Conservation (phyloP, 345 rosid genomes). For the Cardamine occulta region DNA sequence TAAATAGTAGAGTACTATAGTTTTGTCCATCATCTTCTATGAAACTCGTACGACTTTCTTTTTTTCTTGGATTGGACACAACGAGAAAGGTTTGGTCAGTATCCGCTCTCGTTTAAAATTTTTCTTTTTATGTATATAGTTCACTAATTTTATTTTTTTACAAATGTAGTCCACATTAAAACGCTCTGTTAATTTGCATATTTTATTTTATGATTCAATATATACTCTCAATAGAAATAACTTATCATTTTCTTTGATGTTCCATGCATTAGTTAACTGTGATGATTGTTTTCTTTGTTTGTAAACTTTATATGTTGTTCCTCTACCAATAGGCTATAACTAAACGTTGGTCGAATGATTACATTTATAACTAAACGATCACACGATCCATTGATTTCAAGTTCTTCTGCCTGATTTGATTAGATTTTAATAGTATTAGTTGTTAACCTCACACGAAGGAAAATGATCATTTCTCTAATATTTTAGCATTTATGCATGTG, state of each 20-base stretch:
- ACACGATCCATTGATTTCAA: not conserved
- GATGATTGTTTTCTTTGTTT: not conserved
- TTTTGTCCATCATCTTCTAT: slow-evolving; percentile 30
- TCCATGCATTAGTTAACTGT: not conserved
- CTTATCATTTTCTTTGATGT: not conserved
- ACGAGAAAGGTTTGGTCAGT: slow-evolving; percentile 36
- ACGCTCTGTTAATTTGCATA: not conserved
- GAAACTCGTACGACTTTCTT: slow-evolving; percentile 15
- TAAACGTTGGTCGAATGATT: not conserved
- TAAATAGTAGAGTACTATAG: slow-evolving; percentile 20
- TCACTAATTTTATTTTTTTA: not conserved
- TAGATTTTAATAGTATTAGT: not conserved
- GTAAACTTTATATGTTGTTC: not conserved
- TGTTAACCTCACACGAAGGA: slow-evolving; percentile 25
- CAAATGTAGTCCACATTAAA: not conserved
- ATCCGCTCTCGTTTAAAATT: slow-evolving; percentile 11
- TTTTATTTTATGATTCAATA: not conserved
- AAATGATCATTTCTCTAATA: not conserved
- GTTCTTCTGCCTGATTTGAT: not conserved
- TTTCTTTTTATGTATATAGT: slow-evolving; percentile 9
- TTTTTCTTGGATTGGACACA: slow-evolving; percentile 42
- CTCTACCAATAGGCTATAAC: not conserved
- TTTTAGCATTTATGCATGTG: not conserved
- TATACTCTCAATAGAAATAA: not conserved
- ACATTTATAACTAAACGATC: not conserved